phyloP scores from a whole-genome alignment of 2,329 filamentous ascomycete genomes.

The Colletotrichum sp. region DNA sequence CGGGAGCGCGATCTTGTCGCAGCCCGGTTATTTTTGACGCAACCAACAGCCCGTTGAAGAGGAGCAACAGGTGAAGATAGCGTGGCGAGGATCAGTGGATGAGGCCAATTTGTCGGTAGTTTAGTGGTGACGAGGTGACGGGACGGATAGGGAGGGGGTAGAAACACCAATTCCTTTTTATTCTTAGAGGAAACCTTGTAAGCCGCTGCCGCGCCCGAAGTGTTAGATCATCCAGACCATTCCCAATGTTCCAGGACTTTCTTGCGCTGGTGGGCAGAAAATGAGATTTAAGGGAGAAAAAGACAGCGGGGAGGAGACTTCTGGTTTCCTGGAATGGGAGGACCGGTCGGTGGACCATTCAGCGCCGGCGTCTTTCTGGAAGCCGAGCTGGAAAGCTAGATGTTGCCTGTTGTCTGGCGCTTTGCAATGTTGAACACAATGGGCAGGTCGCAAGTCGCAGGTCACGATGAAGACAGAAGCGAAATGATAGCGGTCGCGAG shows the following conservation, averaged over 20 bases:
- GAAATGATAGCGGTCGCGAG: neutral
- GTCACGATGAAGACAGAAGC: neutral
- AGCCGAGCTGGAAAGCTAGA: neutral
- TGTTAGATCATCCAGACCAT: neutral
- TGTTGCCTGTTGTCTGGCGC: neutral
- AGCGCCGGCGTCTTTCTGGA: neutral
- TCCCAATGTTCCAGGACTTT: neutral
- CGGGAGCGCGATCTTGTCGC: neutral
- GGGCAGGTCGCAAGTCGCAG: neutral
- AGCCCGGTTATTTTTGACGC: neutral
- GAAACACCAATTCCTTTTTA: neutral
- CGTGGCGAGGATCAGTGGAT: neutral
- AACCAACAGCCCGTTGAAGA: neutral
- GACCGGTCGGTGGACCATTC: neutral
- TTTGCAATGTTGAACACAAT: neutral
- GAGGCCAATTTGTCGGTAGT: neutral
- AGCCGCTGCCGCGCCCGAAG: conserved; percentile 2
- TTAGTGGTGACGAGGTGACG: neutral
- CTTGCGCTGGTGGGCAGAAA: neutral
- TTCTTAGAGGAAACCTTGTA: neutral
- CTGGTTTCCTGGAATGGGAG: neutral
- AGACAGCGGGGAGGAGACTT: neutral
- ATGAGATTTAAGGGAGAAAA: neutral
- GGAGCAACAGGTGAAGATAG: neutral
- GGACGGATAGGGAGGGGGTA: neutral